Base-by-base conservation (phyloP, 768 basidiomycete genomes). In the Boletus insuetus region DNA sequence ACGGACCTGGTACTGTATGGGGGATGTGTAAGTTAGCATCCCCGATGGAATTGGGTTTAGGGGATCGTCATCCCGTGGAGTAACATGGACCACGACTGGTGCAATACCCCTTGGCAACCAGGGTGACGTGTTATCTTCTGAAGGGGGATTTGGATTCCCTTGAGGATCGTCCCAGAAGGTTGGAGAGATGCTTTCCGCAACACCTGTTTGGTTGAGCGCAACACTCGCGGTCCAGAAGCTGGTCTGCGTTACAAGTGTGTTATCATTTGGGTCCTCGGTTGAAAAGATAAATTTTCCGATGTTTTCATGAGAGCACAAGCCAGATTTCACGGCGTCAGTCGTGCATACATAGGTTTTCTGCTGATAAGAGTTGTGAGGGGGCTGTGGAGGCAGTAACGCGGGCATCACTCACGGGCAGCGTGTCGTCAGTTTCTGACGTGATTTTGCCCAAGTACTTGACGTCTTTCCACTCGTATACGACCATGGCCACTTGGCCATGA, bases 291-390 rank as follows among this genome's bases (percentile, higher is more conserved):
- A 99, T 55, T 76, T 81, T n/a, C 97, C 97, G 19, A 97, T 81
- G 59, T 92, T 75, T 19, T 80, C 77, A 34, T 71, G 67, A 17
- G 75, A 74, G 63, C 97, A 99, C 48, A 89, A 81, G 2, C 88
- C 86, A 2, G 80, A 78, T 14, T 79, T 75, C 39, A 94, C 79
- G 20, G 91, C 88, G 54, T 79, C 85, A 2, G 91, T 82, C 3
- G 96, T 98, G 74, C 97, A 99, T 29, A 99, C 82, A 63, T 93
- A 99, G 22, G 89, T 91, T 75, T 88, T 92, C 94, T 98, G 83
- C 74, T 79, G 62, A 64, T 67, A 52, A 48, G 54, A 61, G 22
- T 35, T 20, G 42, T 60, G 56, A 67, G 60, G 44, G 56, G 55
- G 58, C 56, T 58, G 54, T 58, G 58, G 19, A 37, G 17, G 32